Base-by-base conservation (phyloP, 1,284 basidiomycete species). In the Apiotrichum brassicae region DNA sequence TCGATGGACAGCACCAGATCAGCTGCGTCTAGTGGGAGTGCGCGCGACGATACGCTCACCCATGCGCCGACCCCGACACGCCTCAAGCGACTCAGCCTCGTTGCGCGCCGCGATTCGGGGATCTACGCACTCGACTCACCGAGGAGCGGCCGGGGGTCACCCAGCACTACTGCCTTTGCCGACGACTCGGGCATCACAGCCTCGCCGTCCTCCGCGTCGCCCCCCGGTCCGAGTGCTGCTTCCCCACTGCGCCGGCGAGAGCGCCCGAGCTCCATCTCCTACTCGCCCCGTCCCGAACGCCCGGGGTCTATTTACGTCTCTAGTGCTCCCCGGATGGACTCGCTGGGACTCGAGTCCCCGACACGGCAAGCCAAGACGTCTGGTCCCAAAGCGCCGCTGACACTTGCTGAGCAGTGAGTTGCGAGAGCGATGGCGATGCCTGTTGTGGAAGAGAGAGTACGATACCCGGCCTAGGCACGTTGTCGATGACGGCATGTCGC, bases 341-440 rank as follows among this genome's bases (percentile, higher is more conserved):
- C n/a, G n/a, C n/a, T n/a, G n/a, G n/a, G n/a, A n/a, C n/a, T n/a
- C n/a, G n/a, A n/a, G n/a, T n/a, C n/a, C n/a, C n/a, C n/a, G n/a
- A n/a, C n/a, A n/a, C n/a, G n/a, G n/a, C n/a, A n/a, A n/a, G 28
- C 14, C 28, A 18, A 41, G 39, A 24, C 39, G 25, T 7, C n/a
- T 19, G 28, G 14, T 8, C 8, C 24, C 28, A 22, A n/a, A 26
- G 34, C 22, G 20, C 25, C 43, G 35, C 26, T 46, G 14, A 62
- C 58, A 1, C 36, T 62, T n/a, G 46, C 59, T 2, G 60, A 62
- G n/a, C 54, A 51, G 60, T 62, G 51, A 53, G 58, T 49, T 18
- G 40, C 9, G 33, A 34, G n/a, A n/a, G n/a, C n/a, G n/a, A 32
- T 40, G n/a, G 25, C 38, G 6, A 18, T 35, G 23, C 3, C 24